Evolutionary conservation across 2,329 filamentous ascomycete species (phyloP).

Genomic region (Scedosporium boydii): DNA sequence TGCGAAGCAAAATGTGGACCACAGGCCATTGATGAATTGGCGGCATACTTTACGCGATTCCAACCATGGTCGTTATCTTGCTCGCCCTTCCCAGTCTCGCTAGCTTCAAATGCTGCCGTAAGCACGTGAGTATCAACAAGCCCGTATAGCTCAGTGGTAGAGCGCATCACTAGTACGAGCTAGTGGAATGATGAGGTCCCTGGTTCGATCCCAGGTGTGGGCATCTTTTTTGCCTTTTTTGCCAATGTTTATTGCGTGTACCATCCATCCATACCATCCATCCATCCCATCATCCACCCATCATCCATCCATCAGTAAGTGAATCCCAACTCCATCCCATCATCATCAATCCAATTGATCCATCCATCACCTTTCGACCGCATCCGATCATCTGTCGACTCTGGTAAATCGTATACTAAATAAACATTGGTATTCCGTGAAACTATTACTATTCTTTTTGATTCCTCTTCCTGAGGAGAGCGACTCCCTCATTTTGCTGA

Average conservation of each 20-base stretch:
- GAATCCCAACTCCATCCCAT: too few species aligned
- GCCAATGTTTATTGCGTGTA: not conserved
- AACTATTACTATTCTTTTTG: not conserved
- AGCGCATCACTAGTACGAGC: not conserved
- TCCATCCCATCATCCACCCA: not conserved
- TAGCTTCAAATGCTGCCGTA: not conserved
- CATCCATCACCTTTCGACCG: too few species aligned
- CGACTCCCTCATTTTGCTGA: not conserved
- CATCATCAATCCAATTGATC: not conserved
- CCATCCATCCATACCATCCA: too few species aligned
- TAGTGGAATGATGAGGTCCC: not conserved
- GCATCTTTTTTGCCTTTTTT: not conserved
- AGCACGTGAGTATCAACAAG: not conserved
- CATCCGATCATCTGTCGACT: not conserved
- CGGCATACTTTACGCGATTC: too few species aligned
- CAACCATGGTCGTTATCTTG: too few species aligned
- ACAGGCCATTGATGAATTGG: too few species aligned
- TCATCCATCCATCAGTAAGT: too few species aligned
- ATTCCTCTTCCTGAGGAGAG: not conserved
- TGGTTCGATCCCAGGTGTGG: not conserved
- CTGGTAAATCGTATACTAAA: not conserved
- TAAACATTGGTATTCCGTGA: not conserved
- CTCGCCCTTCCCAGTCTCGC: too few species aligned
- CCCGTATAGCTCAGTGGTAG: slow-evolving; percentile 1
- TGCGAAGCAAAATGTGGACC: too few species aligned